phyloP scores from a whole-genome alignment of 768 basidiomycete genomes.

The Lentinula sp. region DNA sequence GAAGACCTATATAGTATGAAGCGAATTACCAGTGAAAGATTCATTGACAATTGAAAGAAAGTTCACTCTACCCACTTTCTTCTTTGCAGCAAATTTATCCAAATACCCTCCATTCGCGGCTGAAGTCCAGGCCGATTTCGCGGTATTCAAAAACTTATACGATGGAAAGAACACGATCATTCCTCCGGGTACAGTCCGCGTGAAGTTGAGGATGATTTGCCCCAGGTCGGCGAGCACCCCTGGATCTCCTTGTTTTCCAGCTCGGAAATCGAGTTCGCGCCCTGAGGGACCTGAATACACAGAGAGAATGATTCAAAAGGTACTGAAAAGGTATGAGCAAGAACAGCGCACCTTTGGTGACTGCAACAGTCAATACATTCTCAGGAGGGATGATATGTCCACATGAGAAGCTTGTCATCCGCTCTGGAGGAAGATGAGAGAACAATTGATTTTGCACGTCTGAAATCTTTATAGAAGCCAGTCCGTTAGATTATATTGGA shows the following conservation, averaged over 20 bases:
- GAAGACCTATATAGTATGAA: conserved; percentile 53
- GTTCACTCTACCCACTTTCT: conserved; percentile 46
- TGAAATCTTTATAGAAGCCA: conserved; percentile 53
- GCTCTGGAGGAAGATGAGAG: conserved; percentile 48
- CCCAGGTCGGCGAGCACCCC: conserved; percentile 76
- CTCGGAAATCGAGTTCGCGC: conserved; percentile 74
- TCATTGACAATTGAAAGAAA: too few species aligned
- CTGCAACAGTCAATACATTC: conserved; percentile 70
- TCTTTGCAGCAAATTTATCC: conserved; percentile 59
- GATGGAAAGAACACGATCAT: conserved; percentile 95
- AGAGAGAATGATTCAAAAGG: not conserved
- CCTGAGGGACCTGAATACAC: conserved; percentile 45
- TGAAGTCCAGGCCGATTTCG: conserved; percentile 59
- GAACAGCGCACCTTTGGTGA: conserved; percentile 46
- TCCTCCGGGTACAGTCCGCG: conserved; percentile 74
- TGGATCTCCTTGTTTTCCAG: conserved; percentile 61
- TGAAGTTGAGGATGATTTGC: conserved; percentile 74
- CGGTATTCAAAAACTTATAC: conserved; percentile 70
- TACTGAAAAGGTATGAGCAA: not conserved
- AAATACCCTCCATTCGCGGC: conserved; percentile 45
- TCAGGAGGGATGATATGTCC: conserved; percentile 83
- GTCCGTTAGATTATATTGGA: not conserved
- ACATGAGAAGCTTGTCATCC: conserved; percentile 80
- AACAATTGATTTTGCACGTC: conserved; percentile 84
- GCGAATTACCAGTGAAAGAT: not conserved